Conservation (phyloP, 441 rosid genomes). For the Aleurites moluccanus region DNA sequence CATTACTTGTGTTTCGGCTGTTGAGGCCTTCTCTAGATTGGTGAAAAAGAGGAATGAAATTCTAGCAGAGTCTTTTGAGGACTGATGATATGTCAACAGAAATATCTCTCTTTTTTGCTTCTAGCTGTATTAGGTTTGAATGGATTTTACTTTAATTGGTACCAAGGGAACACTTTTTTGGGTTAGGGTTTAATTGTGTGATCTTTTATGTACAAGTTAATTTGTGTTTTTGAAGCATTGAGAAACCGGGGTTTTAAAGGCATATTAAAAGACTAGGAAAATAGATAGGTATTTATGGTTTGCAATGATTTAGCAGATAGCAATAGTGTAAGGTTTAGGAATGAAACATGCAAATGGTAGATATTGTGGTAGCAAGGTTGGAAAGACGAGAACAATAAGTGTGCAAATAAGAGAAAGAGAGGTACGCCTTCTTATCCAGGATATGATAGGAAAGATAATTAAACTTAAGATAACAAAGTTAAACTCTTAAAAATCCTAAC, state of each 20-base stretch:
- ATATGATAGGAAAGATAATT: not conserved
- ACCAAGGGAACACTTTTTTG: not conserved
- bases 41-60: not conserved
- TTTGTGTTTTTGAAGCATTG: too few species aligned
- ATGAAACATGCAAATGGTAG: not conserved
- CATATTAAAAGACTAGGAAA: not conserved
- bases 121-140: not conserved
- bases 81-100: not conserved
- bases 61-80: too few species aligned
- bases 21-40: not conserved
- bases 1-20: not conserved
- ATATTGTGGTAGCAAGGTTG: not conserved
- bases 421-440: too few species aligned
- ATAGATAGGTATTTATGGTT: not conserved
- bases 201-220: not conserved
- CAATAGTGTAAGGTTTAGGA: not conserved
- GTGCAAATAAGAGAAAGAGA: not conserved
- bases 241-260: not conserved
- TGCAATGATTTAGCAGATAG: not conserved
- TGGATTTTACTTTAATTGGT: not conserved
- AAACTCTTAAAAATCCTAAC: not conserved
- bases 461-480: not conserved
- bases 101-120: too few species aligned
- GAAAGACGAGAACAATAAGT: too few species aligned
- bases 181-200: not conserved